Conservation (phyloP, 306 rosid species). For the Vigna radiata region DNA sequence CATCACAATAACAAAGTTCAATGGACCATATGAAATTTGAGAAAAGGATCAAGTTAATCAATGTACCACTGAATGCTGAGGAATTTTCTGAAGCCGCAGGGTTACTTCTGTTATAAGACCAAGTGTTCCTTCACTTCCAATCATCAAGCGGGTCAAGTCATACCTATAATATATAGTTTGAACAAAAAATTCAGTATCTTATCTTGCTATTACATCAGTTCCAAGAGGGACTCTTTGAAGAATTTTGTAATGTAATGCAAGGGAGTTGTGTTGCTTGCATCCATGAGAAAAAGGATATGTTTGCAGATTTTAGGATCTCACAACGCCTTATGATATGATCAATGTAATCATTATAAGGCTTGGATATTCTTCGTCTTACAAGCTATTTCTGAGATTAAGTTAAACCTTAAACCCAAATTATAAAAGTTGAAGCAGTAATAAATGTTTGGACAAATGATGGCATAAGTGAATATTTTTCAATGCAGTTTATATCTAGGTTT, state of each 20-base stretch:
- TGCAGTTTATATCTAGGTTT: background rate
- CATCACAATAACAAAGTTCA: constrained; percentile 29
- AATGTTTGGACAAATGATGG: background rate
- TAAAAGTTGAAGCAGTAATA: constrained; percentile 3
- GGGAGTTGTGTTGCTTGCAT: constrained; percentile 13
- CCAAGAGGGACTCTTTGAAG: constrained; percentile 3
- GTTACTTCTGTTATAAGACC: constrained; percentile 94
- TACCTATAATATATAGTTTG: constrained; percentile 59
- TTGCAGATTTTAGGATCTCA: background rate
- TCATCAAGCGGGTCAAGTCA: constrained; percentile 91
- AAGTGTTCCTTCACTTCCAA: constrained; percentile 99
- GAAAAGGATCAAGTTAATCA: constrained; percentile 31
- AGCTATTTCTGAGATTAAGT: background rate
- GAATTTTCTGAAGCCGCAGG: constrained; percentile 89
- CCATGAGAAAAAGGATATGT: background rate
- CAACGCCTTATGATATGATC: background rate
- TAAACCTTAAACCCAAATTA: background rate
- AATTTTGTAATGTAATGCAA: constrained; percentile 19
- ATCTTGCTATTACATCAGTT: constrained; percentile 22
- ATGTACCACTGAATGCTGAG: constrained; percentile 82
- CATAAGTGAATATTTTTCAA: background rate
- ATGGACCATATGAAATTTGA: constrained; percentile 38
- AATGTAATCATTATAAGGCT: background rate
- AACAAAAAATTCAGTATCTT: constrained; percentile 30
- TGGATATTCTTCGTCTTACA: background rate